Evolutionary conservation across 2,329 filamentous ascomycete species (phyloP).

Genomic region (Monilinia aucupariae): DNA sequence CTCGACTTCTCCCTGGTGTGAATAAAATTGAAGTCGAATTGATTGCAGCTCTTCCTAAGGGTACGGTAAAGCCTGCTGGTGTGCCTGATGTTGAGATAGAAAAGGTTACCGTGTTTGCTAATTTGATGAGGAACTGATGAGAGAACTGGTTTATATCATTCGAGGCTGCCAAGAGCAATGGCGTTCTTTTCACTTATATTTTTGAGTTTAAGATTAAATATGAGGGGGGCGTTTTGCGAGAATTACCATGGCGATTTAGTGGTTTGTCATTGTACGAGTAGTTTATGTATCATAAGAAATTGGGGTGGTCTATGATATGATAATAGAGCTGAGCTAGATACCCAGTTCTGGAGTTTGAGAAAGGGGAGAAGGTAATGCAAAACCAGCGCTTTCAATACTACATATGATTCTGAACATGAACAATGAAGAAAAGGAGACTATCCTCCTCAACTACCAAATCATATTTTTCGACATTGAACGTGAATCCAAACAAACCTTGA

Average conservation of each 20-base stretch:
- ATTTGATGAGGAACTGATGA: constrained; percentile 49
- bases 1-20: constrained; percentile 62
- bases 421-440: too few species aligned
- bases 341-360: constrained; percentile 1
- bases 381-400: too few species aligned
- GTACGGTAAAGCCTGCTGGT: constrained; percentile 47
- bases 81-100: constrained; percentile 69
- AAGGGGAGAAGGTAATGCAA: too few species aligned
- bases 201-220: neutral
- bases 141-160: neutral
- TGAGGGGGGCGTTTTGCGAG: neutral
- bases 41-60: constrained; percentile 62
- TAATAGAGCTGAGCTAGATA: constrained; percentile 8
- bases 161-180: neutral
- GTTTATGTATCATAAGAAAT: constrained; percentile 2
- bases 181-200: neutral
- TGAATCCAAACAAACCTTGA: too few species aligned
- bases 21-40: constrained; percentile 77
- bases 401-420: too few species aligned
- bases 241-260: neutral
- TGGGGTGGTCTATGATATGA: neutral
- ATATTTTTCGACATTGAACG: neutral
- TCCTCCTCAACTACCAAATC: too few species aligned
- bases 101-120: constrained; percentile 68
- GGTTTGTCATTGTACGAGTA: constrained; percentile 2